Evolutionary conservation across 345 rosid genomes (phyloP), one percentile per base, ranked within the genome.

Genomic region (Aquilaria malaccensis): DNA sequence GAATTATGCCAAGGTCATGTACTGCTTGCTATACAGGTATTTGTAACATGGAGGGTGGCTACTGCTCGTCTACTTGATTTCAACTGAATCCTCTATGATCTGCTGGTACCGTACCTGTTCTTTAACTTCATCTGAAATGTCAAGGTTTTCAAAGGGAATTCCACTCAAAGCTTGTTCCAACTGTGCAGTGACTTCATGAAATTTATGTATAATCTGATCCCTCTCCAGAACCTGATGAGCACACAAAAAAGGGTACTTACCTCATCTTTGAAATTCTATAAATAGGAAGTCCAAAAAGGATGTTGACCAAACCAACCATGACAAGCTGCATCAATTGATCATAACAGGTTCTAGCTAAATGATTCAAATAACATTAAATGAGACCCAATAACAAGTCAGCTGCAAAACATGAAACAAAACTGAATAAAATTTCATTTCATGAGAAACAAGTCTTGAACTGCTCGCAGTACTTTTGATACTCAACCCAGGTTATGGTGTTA

Each of bases 91-190:
- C 43, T 37, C 43, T 37, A 37, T 37, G 43, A 37, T 37, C 43
- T 37, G 5, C 43, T 37, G 43, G 22, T 37, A 9, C 30, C 61
- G 13, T 72, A 94, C 99, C 95, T 88, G 99, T 66, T 94, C 99
- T 67, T 87, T 94, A 61, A 94, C 97, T 88, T 94, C 99, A 74
- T 90, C 97, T 3, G 97, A 88, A 65, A 94, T 90, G 62, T 88
- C 97, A 13, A 94, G 90, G 59, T 73, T 78, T 61, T 88, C 88
- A 64, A 46, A 79, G 29, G 95, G 71, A 70, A 90, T 80, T 74
- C 72, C 74, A 71, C 86, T 79, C 64, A 94, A 75, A 59, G 91
- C 83, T 74, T 83, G 87, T 70, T 90, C 95, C 75, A 90, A 50
- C 65, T 61, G 77, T 10, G 75, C 73, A 9, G 95, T 87, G 69